Evolutionary conservation across 257 asterid genomes (phyloP), one percentile per base, ranked within the genome.

Genomic region (Solanum megistacrolobum): DNA sequence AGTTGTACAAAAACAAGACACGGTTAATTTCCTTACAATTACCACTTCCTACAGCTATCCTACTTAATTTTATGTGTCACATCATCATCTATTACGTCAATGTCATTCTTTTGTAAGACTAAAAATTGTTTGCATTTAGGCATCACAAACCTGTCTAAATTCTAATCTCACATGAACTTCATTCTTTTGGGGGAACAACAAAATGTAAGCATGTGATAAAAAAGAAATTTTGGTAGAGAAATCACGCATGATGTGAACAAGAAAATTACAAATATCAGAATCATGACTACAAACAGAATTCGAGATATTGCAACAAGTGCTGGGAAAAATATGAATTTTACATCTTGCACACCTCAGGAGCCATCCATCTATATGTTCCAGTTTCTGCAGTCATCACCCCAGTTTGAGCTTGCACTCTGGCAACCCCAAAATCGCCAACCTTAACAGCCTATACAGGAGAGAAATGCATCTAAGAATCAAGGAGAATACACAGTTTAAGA

Each of bases 361-460:
- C 98, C 99, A 96, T 96, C 99, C 99, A 96, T 75, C 98, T 92
- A 89, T 96, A 96, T 85, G 99, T 96, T 87, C 99, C 99, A 27
- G 98, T 96, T 92, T 97, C 99, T 34, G 98, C 98, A 72, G 98
- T 97, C 99, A 95, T 97, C 76, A 94, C 96, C 72, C 99, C 99
- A 83, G 98, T 96, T 71, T 89, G 93, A 87, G 88, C 90, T 91
- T 95, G 98, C 90, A 97, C 98, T 87, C 98, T 94, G 86, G 99
- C 98, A 90, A 97, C 98, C 83, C 99, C 99, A 88, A 97, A 95
- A 92, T 97, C 99, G 46, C 98, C 99, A 89, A 97, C 98, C 93
- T 97, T 95, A 85, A 97, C 98, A 88, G 95, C 95, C 99, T 96
- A 89, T 27, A 21, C 55, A 84, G 65, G 73, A 88, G 68, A 74